Base-by-base conservation (phyloP, 306 rosid species). In the Cucurbita ficifolia region DNA sequence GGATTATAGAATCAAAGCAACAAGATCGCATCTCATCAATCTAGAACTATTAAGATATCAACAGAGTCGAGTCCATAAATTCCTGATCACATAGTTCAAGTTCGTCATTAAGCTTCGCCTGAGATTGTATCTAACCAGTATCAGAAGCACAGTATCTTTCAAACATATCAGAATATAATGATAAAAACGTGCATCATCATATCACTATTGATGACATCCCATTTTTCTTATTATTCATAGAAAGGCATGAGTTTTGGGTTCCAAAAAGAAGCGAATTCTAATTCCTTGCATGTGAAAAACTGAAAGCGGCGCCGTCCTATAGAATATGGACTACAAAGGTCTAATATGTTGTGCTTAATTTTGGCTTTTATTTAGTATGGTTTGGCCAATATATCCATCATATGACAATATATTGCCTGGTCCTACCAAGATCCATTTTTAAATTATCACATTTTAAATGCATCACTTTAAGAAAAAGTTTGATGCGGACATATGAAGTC, bases 191-290 rank as follows among this genome's bases (percentile, higher is more conserved):
- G 33, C 3, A n/a, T 63, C n/a, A 16, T 61, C 45, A 7, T 24
- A 12, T 59, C 48, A 40, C 50, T 9, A 39, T 39, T 40, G 19
- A 59, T 33, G 18, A 5, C 7, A 38, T 63, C 29, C 51, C 17
- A 1, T n/a, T 39, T 63, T 40, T 64, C 12, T 38, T 38, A 43
- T 64, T 5, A 19, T 1, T 18, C 17, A 65, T 12, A 22, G 21
- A 67, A 67, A 45, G 40, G 21, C 73, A 67, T 55, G 7, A 46
- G 76, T 69, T 21, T 62, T 76, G 75, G 75, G 77, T 35, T 75
- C 5, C 78, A 19, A 58, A 50, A 51, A n/a, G 24, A 70, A 7
- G 10, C 35, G 33, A 33, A 50, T 8, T 29, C 46, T n/a, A 33
- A 33, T 16, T 16, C 33, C 46, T 43, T 45, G 42, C 42, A 69